phyloP scores from a whole-genome alignment of 768 basidiomycete species.

The Lactifluus volemus region DNA sequence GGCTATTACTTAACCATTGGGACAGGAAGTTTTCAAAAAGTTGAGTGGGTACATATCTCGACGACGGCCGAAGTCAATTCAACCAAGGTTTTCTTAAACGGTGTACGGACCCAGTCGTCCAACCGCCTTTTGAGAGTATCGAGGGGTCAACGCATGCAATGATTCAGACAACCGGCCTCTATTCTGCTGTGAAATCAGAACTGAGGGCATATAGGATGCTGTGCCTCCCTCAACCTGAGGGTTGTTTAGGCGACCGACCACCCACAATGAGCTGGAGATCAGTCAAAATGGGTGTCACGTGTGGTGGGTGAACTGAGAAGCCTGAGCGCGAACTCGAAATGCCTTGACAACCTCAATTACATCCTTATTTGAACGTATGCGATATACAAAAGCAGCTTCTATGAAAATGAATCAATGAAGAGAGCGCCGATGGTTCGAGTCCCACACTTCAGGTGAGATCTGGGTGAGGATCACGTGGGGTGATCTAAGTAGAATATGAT shows the following conservation, averaged over 20 bases:
- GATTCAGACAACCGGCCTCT: neutral
- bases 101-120: neutral
- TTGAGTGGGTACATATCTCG: neutral
- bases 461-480: neutral
- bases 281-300: neutral
- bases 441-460: neutral
- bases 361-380: slow-evolving; percentile 5
- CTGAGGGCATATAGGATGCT: neutral
- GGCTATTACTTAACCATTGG: neutral
- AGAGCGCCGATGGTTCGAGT: neutral
- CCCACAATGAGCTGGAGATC: neutral
- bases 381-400: slow-evolving; percentile 7
- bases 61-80: neutral
- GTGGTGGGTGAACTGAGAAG: neutral
- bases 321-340: neutral
- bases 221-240: neutral
- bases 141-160: too few relatives aligned
- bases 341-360: neutral
- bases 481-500: neutral
- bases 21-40: neutral
- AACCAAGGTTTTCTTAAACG: neutral
- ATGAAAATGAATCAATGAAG: slow-evolving; percentile 4
- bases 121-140: neutral
- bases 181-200: neutral
- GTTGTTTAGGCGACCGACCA: neutral